phyloP scores from a whole-genome alignment of 108 stramenopile species.

The Cyclotella distinguenda region DNA sequence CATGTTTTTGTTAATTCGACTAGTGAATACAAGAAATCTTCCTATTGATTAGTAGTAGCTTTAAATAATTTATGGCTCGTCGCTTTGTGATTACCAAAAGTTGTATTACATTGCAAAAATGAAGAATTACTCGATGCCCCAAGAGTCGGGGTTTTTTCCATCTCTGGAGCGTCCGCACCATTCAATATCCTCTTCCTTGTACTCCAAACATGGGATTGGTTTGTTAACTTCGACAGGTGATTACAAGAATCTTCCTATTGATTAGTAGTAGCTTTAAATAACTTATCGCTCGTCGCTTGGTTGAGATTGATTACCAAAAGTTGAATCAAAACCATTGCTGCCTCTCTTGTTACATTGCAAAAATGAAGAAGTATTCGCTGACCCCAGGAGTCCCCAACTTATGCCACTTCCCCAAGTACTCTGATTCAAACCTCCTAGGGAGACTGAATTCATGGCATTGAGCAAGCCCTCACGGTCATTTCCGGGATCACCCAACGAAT shows the following conservation, averaged over 20 bases:
- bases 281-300: conserved; percentile 21
- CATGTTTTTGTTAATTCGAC: no score
- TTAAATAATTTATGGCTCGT: conserved; percentile 4
- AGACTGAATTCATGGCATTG: conserved; percentile 34
- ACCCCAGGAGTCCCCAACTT: conserved; percentile 15
- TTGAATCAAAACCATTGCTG: conserved; percentile 7
- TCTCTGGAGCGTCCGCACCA: no score
- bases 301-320: conserved; percentile 14
- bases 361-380: conserved; percentile 16
- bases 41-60: background rate
- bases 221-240: no score
- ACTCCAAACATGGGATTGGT: no score
- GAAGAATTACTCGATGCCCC: conserved; percentile 2
- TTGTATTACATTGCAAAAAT: conserved; percentile 22
- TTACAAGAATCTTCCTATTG: background rate
- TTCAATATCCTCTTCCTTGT: no score
- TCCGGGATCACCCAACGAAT: conserved; percentile 24
- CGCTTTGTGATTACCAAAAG: conserved; percentile 18
- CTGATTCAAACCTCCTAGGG: conserved; percentile 35
- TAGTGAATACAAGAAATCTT: background rate
- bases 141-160: no score
- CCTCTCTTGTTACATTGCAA: conserved; percentile 26
- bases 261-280: background rate
- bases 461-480: conserved; percentile 36
- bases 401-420: conserved; percentile 24